phyloP scores from a whole-genome alignment of 1,139 yeast genomes.

The Magnusiomyces suaveolens region DNA sequence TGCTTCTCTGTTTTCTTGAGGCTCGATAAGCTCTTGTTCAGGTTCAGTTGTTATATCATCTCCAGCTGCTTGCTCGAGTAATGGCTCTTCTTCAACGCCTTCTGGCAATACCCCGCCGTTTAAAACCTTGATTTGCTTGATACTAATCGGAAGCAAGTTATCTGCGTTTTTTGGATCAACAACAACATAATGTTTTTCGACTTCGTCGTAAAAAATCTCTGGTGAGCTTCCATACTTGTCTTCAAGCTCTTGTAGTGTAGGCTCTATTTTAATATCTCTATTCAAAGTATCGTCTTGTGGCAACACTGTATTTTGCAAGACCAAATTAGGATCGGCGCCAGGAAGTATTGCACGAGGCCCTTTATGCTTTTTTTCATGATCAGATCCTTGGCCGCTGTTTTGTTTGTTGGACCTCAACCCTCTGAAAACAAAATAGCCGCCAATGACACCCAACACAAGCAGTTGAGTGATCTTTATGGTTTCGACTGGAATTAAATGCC shows the following conservation, averaged over 20 bases:
- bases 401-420: background rate
- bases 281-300: background rate
- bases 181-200: background rate
- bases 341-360: background rate
- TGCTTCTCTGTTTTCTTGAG: background rate
- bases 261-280: background rate
- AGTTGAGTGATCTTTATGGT: background rate
- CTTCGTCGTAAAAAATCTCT: background rate
- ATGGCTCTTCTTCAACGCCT: background rate
- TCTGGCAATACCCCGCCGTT: constrained; percentile 1
- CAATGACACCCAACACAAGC: background rate
- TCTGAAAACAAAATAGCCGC: background rate
- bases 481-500: background rate
- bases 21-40: background rate
- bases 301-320: too few relatives aligned
- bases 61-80: background rate
- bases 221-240: background rate
- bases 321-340: background rate
- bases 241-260: background rate
- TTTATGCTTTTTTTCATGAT: background rate
- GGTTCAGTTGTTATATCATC: background rate
- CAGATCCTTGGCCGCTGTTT: background rate
- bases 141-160: background rate
- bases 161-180: background rate
- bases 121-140: background rate